Evolutionary conservation across 1,284 basidiomycete genomes (phyloP), one percentile per base, ranked within the genome.

Genomic region (Mycena citricolor): DNA sequence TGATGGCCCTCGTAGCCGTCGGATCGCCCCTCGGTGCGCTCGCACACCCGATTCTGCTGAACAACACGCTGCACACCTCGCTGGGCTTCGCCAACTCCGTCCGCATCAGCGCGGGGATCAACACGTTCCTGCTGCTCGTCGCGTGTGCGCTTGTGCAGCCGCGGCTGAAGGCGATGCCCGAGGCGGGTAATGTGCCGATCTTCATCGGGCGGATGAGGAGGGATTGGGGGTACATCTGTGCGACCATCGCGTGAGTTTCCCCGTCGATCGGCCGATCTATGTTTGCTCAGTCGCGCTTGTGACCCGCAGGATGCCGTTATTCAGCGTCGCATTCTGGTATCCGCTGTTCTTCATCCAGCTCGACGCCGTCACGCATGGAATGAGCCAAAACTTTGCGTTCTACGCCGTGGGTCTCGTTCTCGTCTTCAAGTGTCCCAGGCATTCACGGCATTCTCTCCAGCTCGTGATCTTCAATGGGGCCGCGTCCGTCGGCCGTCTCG

Each of bases 11-110:
- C 13, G 65, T 56, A 19, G 46, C 64, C 16, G 48, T 49, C 12
- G 65, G 65, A 4, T 49, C 64, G 0, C 54, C 62, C 21, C 39
- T 63, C 10, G 68, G 67, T 7, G 60, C 54, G n/a, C 52, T 58
- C 30, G 39, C 54, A 7, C 59, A 58, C 36, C 52, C 69, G 19
- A 62, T 71, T 31, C 54, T 72, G 52, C 53, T 72, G 2, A 68
- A 72, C 44, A 63, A 65, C 23, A 55, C 64, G 13, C 51, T 69
- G 19, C 51, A 55, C 31, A 52, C 28, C 13, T 2, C 8, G 5
- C 37, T 48, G 4, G 64, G 66, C 4, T 70, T 68, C 40, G 62
- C 44, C 5, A 62, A 58, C 45, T 57, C 63, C 4, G 59, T 62
- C 2, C 52, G 58, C 4, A 58, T 53, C 8, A 57, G 51, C 24